phyloP scores from a whole-genome alignment of 2,329 filamentous ascomycete genomes.

The Colletotrichum sp. region DNA sequence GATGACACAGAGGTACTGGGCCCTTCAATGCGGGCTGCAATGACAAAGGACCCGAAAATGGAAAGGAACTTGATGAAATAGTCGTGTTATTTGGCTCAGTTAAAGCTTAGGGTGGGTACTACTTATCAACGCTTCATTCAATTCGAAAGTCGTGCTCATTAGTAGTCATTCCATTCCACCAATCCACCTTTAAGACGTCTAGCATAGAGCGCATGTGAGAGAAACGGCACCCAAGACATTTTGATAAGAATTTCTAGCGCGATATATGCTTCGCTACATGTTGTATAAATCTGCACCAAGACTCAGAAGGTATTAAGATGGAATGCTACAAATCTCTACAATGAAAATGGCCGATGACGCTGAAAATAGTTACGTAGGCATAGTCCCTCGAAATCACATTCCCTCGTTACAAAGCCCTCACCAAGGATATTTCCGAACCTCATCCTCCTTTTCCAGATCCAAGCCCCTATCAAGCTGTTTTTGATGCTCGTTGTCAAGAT shows the following conservation, averaged over 20 bases:
- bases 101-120: not conserved
- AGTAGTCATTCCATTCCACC: accelerated
- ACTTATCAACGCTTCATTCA: not conserved
- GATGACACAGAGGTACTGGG: not conserved
- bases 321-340: not conserved
- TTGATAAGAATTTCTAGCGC: accelerated
- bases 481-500: conserved; percentile 74
- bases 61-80: accelerated
- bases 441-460: conserved; percentile 65
- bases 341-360: not conserved
- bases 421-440: conserved; percentile 67
- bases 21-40: accelerated
- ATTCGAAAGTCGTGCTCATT: not conserved
- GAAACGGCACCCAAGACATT: not conserved
- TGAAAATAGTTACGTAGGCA: accelerated
- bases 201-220: not conserved
- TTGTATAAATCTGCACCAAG: not conserved
- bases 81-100: accelerated
- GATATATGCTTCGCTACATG: not conserved
- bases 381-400: not conserved
- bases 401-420: conserved; percentile 6
- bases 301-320: not conserved
- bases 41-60: not conserved
- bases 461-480: conserved; percentile 75
- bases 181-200: not conserved